phyloP scores from a whole-genome alignment of 2,329 filamentous ascomycete species.

The Ophiostoma pallidulum region DNA sequence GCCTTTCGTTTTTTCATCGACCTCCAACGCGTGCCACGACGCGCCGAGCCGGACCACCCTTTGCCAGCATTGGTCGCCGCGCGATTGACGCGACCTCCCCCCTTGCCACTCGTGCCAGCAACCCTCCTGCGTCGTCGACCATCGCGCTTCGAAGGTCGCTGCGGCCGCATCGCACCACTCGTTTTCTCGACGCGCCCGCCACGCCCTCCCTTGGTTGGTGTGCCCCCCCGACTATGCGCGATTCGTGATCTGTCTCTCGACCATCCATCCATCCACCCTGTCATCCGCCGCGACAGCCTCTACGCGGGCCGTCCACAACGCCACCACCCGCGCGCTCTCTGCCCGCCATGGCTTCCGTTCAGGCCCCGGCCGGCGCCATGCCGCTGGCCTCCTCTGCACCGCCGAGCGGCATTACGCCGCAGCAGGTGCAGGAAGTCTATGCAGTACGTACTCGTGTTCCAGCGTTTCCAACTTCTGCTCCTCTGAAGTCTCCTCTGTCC shows the following conservation, averaged over 20 bases:
- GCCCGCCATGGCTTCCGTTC: constrained; percentile 67
- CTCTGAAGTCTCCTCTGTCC: no score
- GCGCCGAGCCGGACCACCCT: no score
- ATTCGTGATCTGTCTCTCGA: constrained; percentile 3
- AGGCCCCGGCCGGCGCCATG: constrained; percentile 55
- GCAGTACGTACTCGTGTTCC: constrained; percentile 7
- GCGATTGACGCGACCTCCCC: not conserved
- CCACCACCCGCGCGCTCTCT: not conserved
- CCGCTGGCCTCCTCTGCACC: constrained; percentile 55
- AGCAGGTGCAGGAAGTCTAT: constrained; percentile 66
- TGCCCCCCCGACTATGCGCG: constrained; percentile 9
- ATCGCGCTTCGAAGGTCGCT: no score
- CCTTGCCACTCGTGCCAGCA: no score
- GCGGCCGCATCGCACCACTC: constrained; percentile 1
- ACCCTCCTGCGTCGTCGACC: no score
- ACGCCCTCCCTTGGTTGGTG: not conserved
- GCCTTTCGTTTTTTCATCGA: not conserved
- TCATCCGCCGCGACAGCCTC: no score
- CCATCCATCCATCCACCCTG: constrained; percentile 6
- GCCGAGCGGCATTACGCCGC: constrained; percentile 59
- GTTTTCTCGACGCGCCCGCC: constrained; percentile 3
- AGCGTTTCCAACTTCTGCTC: no score
- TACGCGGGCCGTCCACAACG: constrained; percentile 19
- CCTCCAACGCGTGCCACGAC: constrained; percentile 9
- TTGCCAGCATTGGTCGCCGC: no score